phyloP scores from a whole-genome alignment of 306 rosid genomes.

The Citrullus colocynthis region DNA sequence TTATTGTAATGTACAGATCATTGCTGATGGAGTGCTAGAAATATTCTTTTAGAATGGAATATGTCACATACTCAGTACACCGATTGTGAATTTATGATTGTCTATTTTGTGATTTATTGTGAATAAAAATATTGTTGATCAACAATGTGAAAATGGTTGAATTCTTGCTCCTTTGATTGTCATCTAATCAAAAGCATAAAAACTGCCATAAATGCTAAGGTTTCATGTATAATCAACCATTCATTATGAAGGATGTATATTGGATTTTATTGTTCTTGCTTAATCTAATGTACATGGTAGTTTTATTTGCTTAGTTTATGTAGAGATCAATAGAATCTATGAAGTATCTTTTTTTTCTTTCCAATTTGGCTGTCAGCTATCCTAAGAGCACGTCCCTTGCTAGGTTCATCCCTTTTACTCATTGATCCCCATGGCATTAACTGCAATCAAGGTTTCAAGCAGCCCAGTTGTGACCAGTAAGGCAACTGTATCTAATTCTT shows the following conservation, averaged over 20 bases:
- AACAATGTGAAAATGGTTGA: neutral
- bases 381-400: constrained; percentile 20
- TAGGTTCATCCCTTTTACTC: constrained; percentile 17
- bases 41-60: neutral
- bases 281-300: neutral
- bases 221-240: neutral
- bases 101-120: neutral
- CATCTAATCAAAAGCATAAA: neutral
- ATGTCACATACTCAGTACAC: neutral
- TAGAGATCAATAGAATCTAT: neutral
- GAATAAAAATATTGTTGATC: neutral
- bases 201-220: neutral
- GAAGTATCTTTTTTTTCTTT: constrained; percentile 12
- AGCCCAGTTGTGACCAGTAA: constrained; percentile 37
- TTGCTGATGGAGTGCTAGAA: neutral
- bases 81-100: neutral
- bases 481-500: constrained; percentile 31
- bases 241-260: neutral
- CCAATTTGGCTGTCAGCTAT: constrained; percentile 23
- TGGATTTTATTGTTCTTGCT: neutral
- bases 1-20: neutral
- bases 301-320: neutral
- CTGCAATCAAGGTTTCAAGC: constrained; percentile 52
- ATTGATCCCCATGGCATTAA: constrained; percentile 46
- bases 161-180: neutral